phyloP scores from a whole-genome alignment of 305 asterid species.

The Euphrasia arctica region DNA sequence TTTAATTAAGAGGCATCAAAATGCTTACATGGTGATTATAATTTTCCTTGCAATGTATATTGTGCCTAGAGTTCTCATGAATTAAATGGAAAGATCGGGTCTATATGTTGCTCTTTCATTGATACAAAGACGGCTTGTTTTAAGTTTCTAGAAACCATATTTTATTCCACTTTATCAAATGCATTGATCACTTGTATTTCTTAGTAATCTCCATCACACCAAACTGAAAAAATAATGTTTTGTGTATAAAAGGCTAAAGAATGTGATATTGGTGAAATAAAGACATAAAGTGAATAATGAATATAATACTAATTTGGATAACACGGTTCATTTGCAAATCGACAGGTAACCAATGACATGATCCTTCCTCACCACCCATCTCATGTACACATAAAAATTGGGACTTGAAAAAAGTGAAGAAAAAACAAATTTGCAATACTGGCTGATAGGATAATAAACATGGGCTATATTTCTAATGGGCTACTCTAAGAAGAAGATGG shows the following conservation, averaged over 20 bases:
- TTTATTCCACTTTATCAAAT: background rate
- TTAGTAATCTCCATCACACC: background rate
- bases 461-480: too few relatives aligned
- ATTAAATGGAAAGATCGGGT: background rate
- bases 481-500: too few relatives aligned
- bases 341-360: background rate
- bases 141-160: background rate
- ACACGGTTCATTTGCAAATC: background rate
- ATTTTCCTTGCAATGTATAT: slow-evolving; percentile 7
- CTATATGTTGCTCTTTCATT: background rate
- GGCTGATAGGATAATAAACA: too few relatives aligned
- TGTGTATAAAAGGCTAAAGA: slow-evolving; percentile 11
- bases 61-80: slow-evolving; percentile 1
- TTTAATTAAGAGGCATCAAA: slow-evolving; percentile 7
- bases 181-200: slow-evolving; percentile 11
- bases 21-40: slow-evolving; percentile 12
- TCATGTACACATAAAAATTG: slow-evolving; percentile 4
- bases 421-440: background rate
- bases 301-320: background rate
- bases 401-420: background rate
- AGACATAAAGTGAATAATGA: background rate
- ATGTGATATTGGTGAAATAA: slow-evolving; percentile 14
- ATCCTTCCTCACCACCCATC: slow-evolving; percentile 9
- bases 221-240: slow-evolving; percentile 14
- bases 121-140: background rate